These are phyloP conservation scores for Piper betle DNA, from an alignment of 164 flowering plant genomes.

Conservation along the genomic window DNA sequence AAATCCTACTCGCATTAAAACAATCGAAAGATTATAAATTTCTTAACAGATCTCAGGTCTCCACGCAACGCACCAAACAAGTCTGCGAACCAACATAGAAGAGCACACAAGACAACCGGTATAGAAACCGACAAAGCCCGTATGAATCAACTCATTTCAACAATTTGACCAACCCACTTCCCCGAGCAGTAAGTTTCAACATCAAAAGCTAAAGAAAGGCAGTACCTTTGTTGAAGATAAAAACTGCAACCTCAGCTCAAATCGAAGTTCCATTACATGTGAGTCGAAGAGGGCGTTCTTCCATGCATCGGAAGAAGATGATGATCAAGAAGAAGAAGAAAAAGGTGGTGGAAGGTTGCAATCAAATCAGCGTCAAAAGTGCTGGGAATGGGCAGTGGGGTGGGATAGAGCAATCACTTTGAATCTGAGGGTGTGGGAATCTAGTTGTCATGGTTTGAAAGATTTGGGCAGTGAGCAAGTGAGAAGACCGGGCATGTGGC, in stretches of 20 bases:
- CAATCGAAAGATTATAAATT: too few relatives aligned
- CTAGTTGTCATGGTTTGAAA: background rate
- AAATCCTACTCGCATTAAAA: too few relatives aligned
- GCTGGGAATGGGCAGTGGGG: background rate
- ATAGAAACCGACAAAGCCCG: too few relatives aligned
- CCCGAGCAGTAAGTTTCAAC: too few relatives aligned
- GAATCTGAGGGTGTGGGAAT: background rate
- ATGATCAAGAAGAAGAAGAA: background rate
- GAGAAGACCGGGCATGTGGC: background rate
- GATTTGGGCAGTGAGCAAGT: background rate
- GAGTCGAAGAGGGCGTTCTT: background rate
- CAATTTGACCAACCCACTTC: too few relatives aligned
- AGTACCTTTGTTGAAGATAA: background rate
- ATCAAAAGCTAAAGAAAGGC: constrained; percentile 3
- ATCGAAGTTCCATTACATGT: background rate
- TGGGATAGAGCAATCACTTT: background rate
- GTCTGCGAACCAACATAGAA: too few relatives aligned
- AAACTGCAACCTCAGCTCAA: background rate
- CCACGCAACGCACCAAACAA: too few relatives aligned
- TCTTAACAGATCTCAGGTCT: too few relatives aligned
- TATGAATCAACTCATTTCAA: too few relatives aligned
- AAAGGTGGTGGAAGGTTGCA: background rate
- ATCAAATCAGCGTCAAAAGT: background rate
- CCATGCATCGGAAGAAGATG: background rate
- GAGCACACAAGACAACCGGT: too few relatives aligned